Base-by-base conservation (phyloP, 139 green algal species). In the Chlamydomonas eustigma region DNA sequence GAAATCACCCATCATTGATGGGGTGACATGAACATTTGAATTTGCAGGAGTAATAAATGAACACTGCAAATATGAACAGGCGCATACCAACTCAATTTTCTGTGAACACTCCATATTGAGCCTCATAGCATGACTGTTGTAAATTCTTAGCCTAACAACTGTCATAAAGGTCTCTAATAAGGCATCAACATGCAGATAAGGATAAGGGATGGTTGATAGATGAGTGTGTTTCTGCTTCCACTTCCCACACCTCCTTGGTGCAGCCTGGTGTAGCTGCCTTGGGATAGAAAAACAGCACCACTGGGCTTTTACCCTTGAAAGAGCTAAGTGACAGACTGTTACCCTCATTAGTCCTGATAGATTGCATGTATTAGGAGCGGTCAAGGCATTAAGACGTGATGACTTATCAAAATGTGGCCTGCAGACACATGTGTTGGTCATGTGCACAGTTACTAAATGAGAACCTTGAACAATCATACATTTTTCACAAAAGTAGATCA, bases 251-350 rank as follows among this genome's bases (percentile, higher is more conserved):
- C 78, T 83, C 73, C 78, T 83, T 83, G 44, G 78, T 83, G 73
- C 78, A 91, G 2, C 87, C 87, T 2, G 87, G 87, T 33, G 87
- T 91, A 52, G 73, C 87, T 31, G 81, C 80, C 81, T 92, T 92
- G 72, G 87, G 87, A 78, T 92, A 90, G 77, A 92, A 90, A 83
- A 92, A 92, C 32, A 86, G 82, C 22, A 83, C 76, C 6, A 85
- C 72, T 44, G 78, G 66, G 50, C 79, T 76, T 77, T 87, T 87
- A 58, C 76, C 82, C 76, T 88, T 80, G 82, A 84, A 88, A 64
- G 51, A 77, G 71, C 74, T 76, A 25, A 91, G 78, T 0, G 75
- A 69, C 8, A 87, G 71, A n/a, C 37, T 76, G 38, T 69, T 51
- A 34, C 81, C 81, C 3, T 88, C 51, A 75, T 76, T 80, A 4